Percentiles rank a stretch among this genome's conserved stretches.
Evolutionary conservation across 75 land plant species (phyloP).

Genomic region (Cunninghamia lanceolata): DNA sequence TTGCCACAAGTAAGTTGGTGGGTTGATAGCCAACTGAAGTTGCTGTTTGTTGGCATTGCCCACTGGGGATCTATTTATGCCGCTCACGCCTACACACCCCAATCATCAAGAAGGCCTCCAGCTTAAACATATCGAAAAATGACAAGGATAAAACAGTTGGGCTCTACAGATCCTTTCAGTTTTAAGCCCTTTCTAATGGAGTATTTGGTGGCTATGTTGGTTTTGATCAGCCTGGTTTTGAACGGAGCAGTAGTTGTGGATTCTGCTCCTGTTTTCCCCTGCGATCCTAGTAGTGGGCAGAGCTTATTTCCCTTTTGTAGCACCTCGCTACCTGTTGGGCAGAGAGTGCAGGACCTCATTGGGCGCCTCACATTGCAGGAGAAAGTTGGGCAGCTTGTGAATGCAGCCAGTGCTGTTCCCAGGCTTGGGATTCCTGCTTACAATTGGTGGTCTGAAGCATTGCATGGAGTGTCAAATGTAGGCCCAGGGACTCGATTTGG

Average conservation of each 20-base stretch:
- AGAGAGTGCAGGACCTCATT: slow-evolving; percentile 58
- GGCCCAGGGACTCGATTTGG: slow-evolving; percentile 68
- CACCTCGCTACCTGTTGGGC: slow-evolving; percentile 19
- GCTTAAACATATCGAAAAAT: background rate
- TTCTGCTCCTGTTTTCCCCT: slow-evolving; percentile 18
- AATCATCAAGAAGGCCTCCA: background rate
- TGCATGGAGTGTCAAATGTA: slow-evolving; percentile 79
- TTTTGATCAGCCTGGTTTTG: background rate
- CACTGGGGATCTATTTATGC: background rate
- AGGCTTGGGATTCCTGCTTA: slow-evolving; percentile 75
- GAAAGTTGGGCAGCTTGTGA: slow-evolving; percentile 72
- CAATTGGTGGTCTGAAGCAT: slow-evolving; percentile 94
- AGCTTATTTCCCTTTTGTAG: slow-evolving; percentile 49
- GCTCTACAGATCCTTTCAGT: background rate
- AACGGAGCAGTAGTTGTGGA: background rate
- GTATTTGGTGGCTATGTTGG: background rate
- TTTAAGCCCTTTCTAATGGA: background rate
- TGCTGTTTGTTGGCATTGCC: background rate
- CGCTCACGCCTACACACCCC: background rate
- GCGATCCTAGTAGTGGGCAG: slow-evolving; percentile 19
- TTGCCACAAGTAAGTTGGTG: background rate
- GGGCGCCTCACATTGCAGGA: slow-evolving; percentile 60
- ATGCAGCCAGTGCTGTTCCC: slow-evolving; percentile 55
- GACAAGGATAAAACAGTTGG: background rate
- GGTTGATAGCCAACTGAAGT: background rate